Evolutionary conservation across 257 asterid species (phyloP).

Genomic region (Rauvolfia tetraphylla): DNA sequence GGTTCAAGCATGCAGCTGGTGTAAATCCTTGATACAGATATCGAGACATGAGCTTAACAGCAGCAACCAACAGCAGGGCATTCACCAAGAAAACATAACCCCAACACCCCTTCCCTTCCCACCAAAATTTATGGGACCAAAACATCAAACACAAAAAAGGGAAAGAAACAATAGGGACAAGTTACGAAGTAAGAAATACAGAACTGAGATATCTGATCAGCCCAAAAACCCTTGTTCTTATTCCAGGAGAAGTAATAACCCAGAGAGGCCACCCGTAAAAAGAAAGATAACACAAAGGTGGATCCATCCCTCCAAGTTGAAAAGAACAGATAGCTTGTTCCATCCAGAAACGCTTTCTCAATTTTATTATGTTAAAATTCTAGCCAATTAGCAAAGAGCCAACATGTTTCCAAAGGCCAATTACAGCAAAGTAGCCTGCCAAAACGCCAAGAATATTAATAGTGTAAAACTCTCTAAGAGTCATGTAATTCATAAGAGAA

Average conservation of each 20-base stretch:
- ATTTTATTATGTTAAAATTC: conserved; percentile 37
- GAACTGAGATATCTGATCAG: not conserved
- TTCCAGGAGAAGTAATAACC: conserved; percentile 12
- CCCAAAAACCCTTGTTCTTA: conserved; percentile 1
- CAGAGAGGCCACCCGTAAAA: not conserved
- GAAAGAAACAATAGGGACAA: not conserved
- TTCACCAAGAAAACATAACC: not conserved
- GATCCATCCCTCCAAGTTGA: conserved; percentile 10
- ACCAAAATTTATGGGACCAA: not conserved
- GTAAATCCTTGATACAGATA: too few relatives aligned
- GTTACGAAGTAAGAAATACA: not conserved
- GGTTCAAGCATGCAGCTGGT: not conserved
- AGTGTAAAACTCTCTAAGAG: conserved; percentile 24
- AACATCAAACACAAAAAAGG: not conserved
- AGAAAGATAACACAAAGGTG: not conserved
- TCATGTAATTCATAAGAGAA: conserved; percentile 17
- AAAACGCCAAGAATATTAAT: conserved; percentile 56
- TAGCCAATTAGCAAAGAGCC: conserved; percentile 56
- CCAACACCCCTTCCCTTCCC: not conserved
- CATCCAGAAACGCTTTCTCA: conserved; percentile 46
- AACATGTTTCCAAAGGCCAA: conserved; percentile 52
- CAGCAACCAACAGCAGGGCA: conserved; percentile 3
- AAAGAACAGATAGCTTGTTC: conserved; percentile 18
- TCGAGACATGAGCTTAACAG: not conserved
- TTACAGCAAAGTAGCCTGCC: conserved; percentile 66